Evolutionary conservation across 441 rosid species (phyloP).

Genomic region (Aleurites moluccanus): DNA sequence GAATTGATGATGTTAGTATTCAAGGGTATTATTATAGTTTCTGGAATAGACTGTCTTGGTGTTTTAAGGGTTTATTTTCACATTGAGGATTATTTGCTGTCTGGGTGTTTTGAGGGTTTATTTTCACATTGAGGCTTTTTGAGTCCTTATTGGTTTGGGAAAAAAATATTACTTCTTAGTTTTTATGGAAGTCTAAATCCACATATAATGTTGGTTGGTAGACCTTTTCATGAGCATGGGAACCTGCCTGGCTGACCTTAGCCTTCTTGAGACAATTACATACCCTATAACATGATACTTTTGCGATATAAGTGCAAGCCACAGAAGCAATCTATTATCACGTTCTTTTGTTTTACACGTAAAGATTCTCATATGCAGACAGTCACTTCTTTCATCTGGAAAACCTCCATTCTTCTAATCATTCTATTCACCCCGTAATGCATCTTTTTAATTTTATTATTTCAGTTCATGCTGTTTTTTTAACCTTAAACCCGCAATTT

Average conservation of each 20-base stretch:
- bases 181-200: constrained; percentile 1
- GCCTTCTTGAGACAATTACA: background rate
- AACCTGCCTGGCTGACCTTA: background rate
- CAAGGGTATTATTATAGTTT: background rate
- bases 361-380: background rate
- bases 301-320: background rate
- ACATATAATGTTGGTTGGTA: background rate
- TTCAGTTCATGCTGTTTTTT: background rate
- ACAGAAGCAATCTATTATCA: background rate
- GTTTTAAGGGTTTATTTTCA: background rate
- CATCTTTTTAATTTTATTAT: background rate
- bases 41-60: background rate
- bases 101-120: background rate
- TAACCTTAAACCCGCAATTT: background rate
- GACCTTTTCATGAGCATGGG: background rate
- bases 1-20: background rate
- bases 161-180: background rate
- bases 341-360: background rate
- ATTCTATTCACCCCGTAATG: background rate
- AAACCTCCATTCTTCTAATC: background rate
- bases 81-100: background rate
- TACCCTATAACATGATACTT: background rate
- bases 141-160: background rate
- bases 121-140: background rate
- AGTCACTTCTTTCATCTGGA: background rate